Percentiles rank a stretch among this genome's conserved stretches.
Evolutionary conservation across 345 rosid genomes (phyloP).

Genomic region (Clarkia xantiana): DNA sequence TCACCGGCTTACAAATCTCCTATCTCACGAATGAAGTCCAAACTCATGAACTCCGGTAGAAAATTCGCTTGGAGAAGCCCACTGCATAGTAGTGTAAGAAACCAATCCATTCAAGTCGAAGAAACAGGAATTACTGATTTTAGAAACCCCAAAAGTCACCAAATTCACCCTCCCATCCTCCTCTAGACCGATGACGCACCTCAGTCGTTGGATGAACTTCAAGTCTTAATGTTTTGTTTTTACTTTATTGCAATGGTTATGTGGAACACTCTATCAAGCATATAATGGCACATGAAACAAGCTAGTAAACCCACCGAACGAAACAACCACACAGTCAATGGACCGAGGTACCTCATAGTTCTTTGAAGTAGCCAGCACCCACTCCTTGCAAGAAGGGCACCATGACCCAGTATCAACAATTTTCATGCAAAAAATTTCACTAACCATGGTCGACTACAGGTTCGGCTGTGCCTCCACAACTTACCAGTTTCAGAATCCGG

Average conservation of each 20-base stretch:
- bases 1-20: constrained; percentile 56
- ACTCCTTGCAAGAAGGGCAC: constrained; percentile 69
- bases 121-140: constrained; percentile 27
- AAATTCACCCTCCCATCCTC: constrained; percentile 37
- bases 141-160: constrained; percentile 35
- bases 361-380: constrained; percentile 61
- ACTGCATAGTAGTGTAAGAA: constrained; percentile 53
- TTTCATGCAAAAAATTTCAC: constrained; percentile 72
- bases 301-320: too few relatives aligned
- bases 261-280: too few relatives aligned
- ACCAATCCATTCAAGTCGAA: constrained; percentile 66
- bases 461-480: constrained; percentile 45
- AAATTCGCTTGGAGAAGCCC: constrained; percentile 82
- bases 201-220: too few relatives aligned
- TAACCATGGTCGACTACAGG: constrained; percentile 59
- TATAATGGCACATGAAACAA: too few relatives aligned
- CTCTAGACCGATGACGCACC: constrained; percentile 44
- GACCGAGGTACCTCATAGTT: too few relatives aligned
- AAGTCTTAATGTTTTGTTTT: too few relatives aligned
- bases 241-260: too few relatives aligned
- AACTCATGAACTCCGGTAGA: constrained; percentile 77
- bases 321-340: too few relatives aligned
- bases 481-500: constrained; percentile 69
- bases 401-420: constrained; percentile 82
- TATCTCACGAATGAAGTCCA: constrained; percentile 87